These are phyloP conservation scores for Suillus placidus DNA, from an alignment of 768 basidiomycete species.

Conservation along the genomic window DNA sequence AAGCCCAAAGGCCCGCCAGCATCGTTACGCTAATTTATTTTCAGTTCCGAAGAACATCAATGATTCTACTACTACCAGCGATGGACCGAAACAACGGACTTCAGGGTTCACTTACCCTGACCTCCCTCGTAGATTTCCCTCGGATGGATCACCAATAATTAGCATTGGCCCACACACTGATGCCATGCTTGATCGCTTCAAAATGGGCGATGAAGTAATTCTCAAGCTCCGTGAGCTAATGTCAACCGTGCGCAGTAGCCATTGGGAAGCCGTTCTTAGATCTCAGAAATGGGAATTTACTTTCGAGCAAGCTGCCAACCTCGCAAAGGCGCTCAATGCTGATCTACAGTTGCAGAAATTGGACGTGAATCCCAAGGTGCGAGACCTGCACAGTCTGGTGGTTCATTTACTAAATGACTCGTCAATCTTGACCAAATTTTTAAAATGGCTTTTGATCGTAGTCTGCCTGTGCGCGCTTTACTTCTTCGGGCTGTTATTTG, in stretches of 20 bases:
- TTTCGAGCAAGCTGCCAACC: constrained; percentile 10
- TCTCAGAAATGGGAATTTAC: constrained; percentile 9
- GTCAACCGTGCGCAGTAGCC: constrained; percentile 6
- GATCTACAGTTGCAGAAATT: constrained; percentile 1
- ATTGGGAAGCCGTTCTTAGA: constrained; percentile 9
- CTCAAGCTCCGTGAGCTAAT: constrained; percentile 4
- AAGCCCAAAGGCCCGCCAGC: too few species aligned
- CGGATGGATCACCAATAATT: constrained; percentile 3
- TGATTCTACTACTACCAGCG: too few species aligned
- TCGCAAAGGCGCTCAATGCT: constrained; percentile 1
- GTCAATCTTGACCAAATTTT: too few species aligned
- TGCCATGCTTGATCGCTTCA: constrained; percentile 10
- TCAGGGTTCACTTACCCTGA: too few species aligned
- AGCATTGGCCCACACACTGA: constrained; percentile 14
- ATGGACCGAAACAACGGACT: too few species aligned
- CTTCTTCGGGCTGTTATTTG: neutral
- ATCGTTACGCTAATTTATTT: too few species aligned
- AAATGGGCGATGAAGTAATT: constrained; percentile 8
- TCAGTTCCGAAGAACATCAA: too few species aligned
- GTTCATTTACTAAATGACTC: too few species aligned
- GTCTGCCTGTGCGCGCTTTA: neutral
- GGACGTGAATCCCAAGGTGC: too few species aligned
- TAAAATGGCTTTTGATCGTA: too few species aligned
- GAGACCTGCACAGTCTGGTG: too few species aligned
- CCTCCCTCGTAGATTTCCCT: too few species aligned